phyloP scores from a whole-genome alignment of 1,284 basidiomycete species.

The Malassezia furfur region DNA sequence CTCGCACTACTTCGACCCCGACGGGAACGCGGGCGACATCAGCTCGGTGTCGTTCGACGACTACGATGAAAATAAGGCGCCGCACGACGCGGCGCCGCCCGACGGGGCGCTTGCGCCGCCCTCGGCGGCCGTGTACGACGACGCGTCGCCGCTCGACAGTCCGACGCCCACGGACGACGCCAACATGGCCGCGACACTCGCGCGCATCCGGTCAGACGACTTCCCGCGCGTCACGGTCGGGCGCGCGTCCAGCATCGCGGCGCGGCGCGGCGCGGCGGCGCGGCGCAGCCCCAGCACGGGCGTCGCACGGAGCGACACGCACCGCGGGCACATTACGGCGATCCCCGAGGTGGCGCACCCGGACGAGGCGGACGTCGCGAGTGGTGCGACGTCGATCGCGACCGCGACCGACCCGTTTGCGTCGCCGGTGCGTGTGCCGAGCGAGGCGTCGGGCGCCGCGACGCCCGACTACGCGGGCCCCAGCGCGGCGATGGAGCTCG shows the following conservation, averaged over 20 bases:
- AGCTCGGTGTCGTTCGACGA: conserved; percentile 11
- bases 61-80: not conserved
- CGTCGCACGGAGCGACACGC: not conserved
- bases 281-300: not conserved
- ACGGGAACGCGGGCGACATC: not conserved
- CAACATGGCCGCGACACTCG: conserved; percentile 1
- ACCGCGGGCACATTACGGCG: not conserved
- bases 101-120: not conserved
- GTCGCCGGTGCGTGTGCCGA: not conserved
- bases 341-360: not conserved
- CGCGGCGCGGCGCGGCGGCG: not conserved
- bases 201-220: conserved; percentile 5
- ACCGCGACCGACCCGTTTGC: not conserved
- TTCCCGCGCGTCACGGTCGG: conserved; percentile 16
- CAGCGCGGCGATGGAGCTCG: not conserved
- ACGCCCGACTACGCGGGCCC: not conserved
- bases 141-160: not conserved
- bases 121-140: not conserved
- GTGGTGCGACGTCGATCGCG: not conserved
- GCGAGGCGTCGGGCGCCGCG: not conserved
- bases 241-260: conserved; percentile 9
- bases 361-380: conserved; percentile 4
- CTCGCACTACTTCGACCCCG: not conserved
- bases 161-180: not conserved
- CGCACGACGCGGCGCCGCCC: not conserved